phyloP scores from a whole-genome alignment of 2,329 filamentous ascomycete species.

The Fusarium drepaniforme region DNA sequence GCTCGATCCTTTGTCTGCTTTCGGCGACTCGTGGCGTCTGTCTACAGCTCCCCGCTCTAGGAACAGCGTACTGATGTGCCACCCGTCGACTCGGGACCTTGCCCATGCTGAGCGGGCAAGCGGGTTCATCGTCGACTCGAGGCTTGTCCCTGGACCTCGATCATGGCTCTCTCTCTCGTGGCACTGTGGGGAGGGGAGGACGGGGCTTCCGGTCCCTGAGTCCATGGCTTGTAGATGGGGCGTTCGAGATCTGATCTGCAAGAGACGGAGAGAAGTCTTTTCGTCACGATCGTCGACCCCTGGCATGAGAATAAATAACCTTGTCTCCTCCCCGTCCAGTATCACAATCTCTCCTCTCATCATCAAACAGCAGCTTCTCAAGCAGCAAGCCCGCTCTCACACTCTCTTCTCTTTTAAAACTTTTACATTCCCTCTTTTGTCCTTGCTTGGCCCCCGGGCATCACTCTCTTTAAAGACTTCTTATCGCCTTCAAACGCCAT shows the following conservation, averaged over 20 bases:
- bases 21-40: slow-evolving; percentile 33
- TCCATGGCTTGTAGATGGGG: background rate
- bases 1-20: slow-evolving; percentile 4
- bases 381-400: slow-evolving; percentile 36
- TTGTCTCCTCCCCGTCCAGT: slow-evolving; percentile 16
- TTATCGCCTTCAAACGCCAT: slow-evolving; percentile 24
- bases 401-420: slow-evolving; percentile 28
- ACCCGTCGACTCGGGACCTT: background rate
- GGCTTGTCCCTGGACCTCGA: slow-evolving; percentile 9
- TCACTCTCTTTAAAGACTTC: slow-evolving; percentile 40
- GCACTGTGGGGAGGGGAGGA: slow-evolving; percentile 22
- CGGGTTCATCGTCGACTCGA: slow-evolving; percentile 3
- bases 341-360: slow-evolving; percentile 5
- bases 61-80: slow-evolving; percentile 5
- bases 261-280: background rate
- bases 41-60: slow-evolving; percentile 25
- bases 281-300: background rate
- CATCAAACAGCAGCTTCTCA: slow-evolving; percentile 40
- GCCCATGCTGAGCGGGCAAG: background rate
- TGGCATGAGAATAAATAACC: slow-evolving; percentile 39
- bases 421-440: slow-evolving; percentile 21
- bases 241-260: slow-evolving; percentile 12
- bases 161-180: slow-evolving; percentile 3
- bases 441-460: slow-evolving; percentile 19
- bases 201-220: slow-evolving; percentile 33